Percentiles rank a stretch among this genome's conserved stretches.
phyloP scores from a whole-genome alignment of 257 asterid species.

The Ajuga chamaepitys region DNA sequence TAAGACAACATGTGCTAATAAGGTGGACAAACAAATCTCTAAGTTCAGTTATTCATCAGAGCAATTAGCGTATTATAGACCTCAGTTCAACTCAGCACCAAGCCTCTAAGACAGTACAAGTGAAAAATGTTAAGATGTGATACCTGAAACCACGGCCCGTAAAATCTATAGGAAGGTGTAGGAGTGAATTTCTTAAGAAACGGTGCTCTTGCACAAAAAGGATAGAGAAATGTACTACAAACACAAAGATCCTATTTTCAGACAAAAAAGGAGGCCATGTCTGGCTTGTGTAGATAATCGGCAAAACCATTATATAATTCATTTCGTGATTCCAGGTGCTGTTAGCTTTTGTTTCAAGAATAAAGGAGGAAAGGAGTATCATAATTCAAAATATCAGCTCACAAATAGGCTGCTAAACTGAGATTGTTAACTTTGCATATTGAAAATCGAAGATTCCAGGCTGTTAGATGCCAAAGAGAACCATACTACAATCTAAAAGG shows the following conservation, averaged over 20 bases:
- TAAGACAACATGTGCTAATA: neutral
- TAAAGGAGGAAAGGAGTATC: neutral
- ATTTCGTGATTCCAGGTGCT: neutral
- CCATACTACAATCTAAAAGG: too few species aligned
- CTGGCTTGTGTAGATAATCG: neutral
- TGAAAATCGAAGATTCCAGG: too few species aligned
- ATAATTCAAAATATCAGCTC: neutral
- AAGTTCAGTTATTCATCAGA: neutral
- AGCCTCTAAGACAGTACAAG: neutral
- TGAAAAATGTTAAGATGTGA: neutral
- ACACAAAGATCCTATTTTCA: neutral
- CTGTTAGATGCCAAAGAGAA: too few species aligned
- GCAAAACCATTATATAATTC: neutral
- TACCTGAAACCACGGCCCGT: neutral
- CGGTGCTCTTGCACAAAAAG: neutral
- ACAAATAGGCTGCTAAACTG: neutral
- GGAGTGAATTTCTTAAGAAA: neutral
- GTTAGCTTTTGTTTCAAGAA: neutral
- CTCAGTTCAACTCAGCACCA: neutral
- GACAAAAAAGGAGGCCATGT: neutral
- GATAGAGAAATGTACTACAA: neutral
- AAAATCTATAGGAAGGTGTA: neutral
- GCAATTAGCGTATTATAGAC: neutral
- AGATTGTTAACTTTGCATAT: too few species aligned
- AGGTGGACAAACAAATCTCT: neutral